Percentiles rank a stretch among this genome's conserved stretches.
phyloP scores from a whole-genome alignment of 139 green algal genomes.

The Ettlia oleoabundans region DNA sequence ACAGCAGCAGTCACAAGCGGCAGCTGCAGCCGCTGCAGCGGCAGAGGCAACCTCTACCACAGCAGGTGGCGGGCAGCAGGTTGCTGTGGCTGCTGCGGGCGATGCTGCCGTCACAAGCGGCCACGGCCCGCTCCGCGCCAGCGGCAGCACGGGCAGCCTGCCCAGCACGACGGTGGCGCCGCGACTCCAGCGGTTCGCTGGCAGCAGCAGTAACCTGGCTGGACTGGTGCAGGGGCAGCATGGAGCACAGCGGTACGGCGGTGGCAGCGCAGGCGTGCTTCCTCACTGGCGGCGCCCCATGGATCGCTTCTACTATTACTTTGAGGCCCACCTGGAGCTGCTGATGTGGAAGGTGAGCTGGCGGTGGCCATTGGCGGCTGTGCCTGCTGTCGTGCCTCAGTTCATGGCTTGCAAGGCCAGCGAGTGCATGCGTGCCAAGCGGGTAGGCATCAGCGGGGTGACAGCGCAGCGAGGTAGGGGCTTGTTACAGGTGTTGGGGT shows the following conservation, averaged over 20 bases:
- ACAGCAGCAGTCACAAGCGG: background rate
- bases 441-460: no score
- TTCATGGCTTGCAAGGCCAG: no score
- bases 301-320: constrained; percentile 38
- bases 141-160: constrained; percentile 23
- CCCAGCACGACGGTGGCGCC: background rate
- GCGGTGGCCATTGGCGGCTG: no score
- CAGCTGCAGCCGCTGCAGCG: background rate
- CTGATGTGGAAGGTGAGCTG: constrained; percentile 37
- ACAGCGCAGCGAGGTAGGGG: no score
- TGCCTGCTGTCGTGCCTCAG: no score
- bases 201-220: constrained; percentile 7
- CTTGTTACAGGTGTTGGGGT: no score
- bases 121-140: background rate
- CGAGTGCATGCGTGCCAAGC: no score
- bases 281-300: constrained; percentile 22
- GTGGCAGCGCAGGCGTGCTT: background rate
- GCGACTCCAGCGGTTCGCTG: background rate
- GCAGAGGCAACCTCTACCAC: background rate
- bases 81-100: background rate
- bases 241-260: background rate
- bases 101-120: background rate
- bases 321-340: constrained; percentile 25
- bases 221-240: background rate
- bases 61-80: no score